Conservation (phyloP, 2,329 filamentous ascomycete species). For the Diaporthe humulicola region DNA sequence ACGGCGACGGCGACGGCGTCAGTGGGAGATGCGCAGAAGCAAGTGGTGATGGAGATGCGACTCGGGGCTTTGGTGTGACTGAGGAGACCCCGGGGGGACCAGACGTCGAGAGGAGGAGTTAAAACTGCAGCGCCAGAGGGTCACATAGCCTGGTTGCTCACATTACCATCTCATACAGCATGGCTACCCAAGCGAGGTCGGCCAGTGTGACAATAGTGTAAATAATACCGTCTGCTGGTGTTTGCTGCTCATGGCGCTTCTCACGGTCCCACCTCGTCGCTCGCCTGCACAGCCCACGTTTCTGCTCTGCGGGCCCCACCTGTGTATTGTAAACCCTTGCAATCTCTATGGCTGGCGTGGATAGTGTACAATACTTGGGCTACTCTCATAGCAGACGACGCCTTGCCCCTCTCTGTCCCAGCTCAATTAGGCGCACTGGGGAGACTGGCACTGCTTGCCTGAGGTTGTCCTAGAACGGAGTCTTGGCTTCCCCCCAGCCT, state of each 20-base stretch:
- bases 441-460: conserved; percentile 26
- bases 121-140: background rate
- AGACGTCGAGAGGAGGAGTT: background rate
- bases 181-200: conserved; percentile 24
- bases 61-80: background rate
- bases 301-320: conserved; percentile 27
- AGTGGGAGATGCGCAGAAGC: background rate
- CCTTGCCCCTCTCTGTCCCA: conserved; percentile 25
- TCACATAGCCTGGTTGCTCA: background rate
- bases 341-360: conserved; percentile 22
- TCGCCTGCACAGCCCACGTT: conserved; percentile 27
- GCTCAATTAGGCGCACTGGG: conserved; percentile 26
- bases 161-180: background rate
- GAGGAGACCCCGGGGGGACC: background rate
- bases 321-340: conserved; percentile 25
- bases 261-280: conserved; percentile 14
- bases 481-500: conserved; percentile 31
- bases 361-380: background rate
- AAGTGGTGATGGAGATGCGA: background rate
- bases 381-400: conserved; percentile 6
- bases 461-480: conserved; percentile 35
- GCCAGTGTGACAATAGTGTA: conserved; percentile 34
- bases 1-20: background rate
- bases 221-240: conserved; percentile 19
- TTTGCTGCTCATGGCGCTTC: conserved; percentile 4